Conservation (phyloP, 2,329 filamentous ascomycete species). For the Ophiostoma ulmi region DNA sequence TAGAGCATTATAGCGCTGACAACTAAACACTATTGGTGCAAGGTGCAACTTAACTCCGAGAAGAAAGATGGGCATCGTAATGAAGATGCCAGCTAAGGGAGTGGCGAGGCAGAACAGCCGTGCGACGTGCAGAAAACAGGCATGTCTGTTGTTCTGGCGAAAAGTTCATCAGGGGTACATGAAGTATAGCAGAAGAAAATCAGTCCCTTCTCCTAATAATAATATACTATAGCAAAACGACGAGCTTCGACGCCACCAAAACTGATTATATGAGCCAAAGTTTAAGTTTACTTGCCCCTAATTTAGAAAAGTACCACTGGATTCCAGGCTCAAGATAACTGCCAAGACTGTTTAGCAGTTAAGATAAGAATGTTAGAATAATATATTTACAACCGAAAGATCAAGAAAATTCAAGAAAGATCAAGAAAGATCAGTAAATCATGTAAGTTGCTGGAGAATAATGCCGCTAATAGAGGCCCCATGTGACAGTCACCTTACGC, state of each 20-base stretch:
- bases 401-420: not conserved
- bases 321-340: not conserved
- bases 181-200: not conserved
- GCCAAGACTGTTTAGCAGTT: not conserved
- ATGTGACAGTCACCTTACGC: not conserved
- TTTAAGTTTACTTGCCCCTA: no score
- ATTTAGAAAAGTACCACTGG: no score
- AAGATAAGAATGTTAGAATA: not conserved
- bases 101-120: not conserved
- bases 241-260: not conserved
- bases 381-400: constrained; percentile 2
- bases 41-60: not conserved
- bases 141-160: not conserved
- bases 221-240: not conserved
- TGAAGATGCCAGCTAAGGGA: not conserved
- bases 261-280: no score
- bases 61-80: not conserved
- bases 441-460: not conserved
- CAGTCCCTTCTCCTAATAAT: not conserved
- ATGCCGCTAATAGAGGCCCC: not conserved
- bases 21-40: not conserved
- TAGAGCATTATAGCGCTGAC: not conserved
- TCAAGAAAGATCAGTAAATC: not conserved
- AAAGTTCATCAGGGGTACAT: not conserved
- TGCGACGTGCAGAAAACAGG: not conserved